Base-by-base conservation (phyloP, 352 stramenopile species). In the Pythium phragmitis region DNA sequence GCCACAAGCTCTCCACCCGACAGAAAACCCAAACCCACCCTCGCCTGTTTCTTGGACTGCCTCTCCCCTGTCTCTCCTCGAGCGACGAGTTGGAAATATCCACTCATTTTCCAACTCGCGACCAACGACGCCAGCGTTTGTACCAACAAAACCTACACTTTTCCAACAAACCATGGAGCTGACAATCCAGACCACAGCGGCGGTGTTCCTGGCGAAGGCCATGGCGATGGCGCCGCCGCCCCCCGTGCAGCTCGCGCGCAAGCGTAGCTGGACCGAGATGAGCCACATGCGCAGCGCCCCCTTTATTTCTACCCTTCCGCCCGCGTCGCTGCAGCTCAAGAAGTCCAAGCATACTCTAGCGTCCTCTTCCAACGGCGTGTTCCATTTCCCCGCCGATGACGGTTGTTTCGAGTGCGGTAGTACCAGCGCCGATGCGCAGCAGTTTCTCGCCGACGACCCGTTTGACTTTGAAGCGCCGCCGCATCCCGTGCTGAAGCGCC, bases 401-500 rank as follows among this genome's bases (percentile, higher is more conserved):
- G 30, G 14, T 34, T 58, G 41, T 28, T 19, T 14, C 39, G 17
- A 41, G 5, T 67, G 60, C 60, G 60, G 28, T n/a, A 21, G 34
- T 39, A 39, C 7, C 19, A 67, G 52, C 37, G 43, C 30, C 12
- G 60, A 61, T 1, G 30, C 60, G 17, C 37, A 47, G 43, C 30
- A 21, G 17, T 67, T 59, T 26, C 60, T 67, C 26, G 41, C 16
- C 28, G 41, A 67, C 14, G 46, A 67, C 28, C 60, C 60, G 23
- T 56, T 60, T 17, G 60, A 59, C 48, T 56, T 60, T 21, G 60
- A 61, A 7, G 51, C 39, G 33, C 41, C 49, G 39, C 60, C 60
- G 28, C 60, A 67, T 37, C 60, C 60, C 8, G 52, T 67, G 17
- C 52, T 67, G 41, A 54, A 48, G 60, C 60, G 60, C 42, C 60